A percentile compares a stretch with the other conserved stretches of the same genome.
These are phyloP conservation scores for Purshia tridentata DNA, from an alignment of 306 rosid genomes.

Conservation along the genomic window DNA sequence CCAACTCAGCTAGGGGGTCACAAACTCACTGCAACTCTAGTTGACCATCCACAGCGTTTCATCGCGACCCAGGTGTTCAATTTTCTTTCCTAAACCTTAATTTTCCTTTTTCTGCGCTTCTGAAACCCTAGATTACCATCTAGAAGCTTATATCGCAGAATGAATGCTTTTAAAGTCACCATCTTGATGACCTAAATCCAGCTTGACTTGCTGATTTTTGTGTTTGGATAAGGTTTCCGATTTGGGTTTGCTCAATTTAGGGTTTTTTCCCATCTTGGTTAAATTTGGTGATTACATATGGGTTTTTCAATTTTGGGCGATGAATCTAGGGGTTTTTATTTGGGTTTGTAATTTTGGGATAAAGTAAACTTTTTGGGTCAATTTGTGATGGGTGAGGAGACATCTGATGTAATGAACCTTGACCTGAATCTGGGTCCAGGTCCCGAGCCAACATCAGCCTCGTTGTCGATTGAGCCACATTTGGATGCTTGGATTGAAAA, in stretches of 20 bases:
- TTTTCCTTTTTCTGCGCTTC: conserved; percentile 5
- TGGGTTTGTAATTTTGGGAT: conserved; percentile 34
- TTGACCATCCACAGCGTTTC: conserved; percentile 18
- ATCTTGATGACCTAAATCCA: conserved; percentile 3
- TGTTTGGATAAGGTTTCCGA: conserved; percentile 4
- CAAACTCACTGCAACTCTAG: conserved; percentile 3
- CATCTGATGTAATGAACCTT: conserved; percentile 82
- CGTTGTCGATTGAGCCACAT: conserved; percentile 42
- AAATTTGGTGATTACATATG: conserved; percentile 1
- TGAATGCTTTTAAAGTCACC: neutral
- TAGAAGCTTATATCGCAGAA: neutral
- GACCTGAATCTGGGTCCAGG: conserved; percentile 92
- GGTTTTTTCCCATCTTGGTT: conserved; percentile 1
- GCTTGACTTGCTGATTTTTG: conserved; percentile 10
- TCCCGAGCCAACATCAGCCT: conserved; percentile 53
- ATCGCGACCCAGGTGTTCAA: conserved; percentile 40
- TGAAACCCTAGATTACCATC: conserved; percentile 13
- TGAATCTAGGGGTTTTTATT: conserved; percentile 38
- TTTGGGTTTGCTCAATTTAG: conserved; percentile 30
- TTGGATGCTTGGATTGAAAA: conserved; percentile 60
- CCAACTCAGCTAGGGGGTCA: conserved; percentile 6
- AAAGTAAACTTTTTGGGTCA: conserved; percentile 26
- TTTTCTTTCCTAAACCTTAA: conserved; percentile 12
- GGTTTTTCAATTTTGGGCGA: conserved; percentile 18
- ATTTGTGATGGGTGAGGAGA: conserved; percentile 76